Percentiles rank a stretch among this genome's conserved stretches.
Conservation (phyloP, 2,329 filamentous ascomycete species). For the Graphiopsis chlorocephala region DNA sequence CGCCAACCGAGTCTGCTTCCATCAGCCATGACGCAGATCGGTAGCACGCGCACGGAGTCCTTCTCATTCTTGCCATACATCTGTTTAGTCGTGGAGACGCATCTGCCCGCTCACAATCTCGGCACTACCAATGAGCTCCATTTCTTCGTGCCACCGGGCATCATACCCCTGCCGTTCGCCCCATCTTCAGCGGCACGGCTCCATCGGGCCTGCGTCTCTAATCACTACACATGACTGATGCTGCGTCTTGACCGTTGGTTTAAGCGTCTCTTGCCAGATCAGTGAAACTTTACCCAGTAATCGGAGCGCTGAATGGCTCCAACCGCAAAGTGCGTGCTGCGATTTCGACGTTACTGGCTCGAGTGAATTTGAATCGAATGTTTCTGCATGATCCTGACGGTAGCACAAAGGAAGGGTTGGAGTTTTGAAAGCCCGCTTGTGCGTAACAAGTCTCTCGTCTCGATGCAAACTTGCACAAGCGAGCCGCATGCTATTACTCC, state of each 20-base stretch:
- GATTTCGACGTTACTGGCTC: background rate
- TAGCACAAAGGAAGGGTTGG: no score
- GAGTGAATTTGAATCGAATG: background rate
- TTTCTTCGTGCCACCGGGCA: background rate
- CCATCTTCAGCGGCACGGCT: conserved; percentile 1
- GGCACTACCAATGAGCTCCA: background rate
- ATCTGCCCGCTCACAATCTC: background rate
- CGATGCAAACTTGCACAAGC: background rate
- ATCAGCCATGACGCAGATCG: background rate
- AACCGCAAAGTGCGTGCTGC: background rate
- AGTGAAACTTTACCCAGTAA: background rate
- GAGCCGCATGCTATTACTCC: background rate
- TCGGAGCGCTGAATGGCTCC: background rate
- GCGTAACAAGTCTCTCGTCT: background rate
- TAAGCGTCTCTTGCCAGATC: background rate
- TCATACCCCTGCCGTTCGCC: background rate
- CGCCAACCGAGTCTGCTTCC: background rate
- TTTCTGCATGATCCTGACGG: background rate
- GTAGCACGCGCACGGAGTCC: background rate
- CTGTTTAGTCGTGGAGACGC: background rate
- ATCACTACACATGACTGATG: background rate
- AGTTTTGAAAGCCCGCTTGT: background rate
- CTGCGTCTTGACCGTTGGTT: background rate
- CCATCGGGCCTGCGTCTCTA: background rate
- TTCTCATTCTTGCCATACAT: no score